These are phyloP conservation scores for Gilbertella persicaria DNA, from an alignment of 371 early-diverging fungal species.

Conservation along the genomic window DNA sequence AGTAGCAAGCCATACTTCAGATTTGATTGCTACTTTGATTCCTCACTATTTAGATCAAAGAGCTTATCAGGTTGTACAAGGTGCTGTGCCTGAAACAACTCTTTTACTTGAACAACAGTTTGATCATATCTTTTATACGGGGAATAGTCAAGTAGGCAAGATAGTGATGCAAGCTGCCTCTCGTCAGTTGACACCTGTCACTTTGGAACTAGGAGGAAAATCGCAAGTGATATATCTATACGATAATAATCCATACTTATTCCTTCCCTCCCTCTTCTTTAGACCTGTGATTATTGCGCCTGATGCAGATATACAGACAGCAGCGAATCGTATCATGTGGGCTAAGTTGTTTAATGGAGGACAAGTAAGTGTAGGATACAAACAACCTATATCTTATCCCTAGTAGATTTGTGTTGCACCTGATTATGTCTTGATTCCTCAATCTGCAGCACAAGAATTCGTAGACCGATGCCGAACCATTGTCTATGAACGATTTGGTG, in stretches of 20 bases:
- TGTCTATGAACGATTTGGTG: conserved; percentile 48
- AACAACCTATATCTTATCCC: neutral
- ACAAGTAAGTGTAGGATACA: conserved; percentile 38
- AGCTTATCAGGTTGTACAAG: conserved; percentile 72
- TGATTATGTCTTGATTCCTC: conserved; percentile 81
- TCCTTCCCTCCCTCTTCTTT: neutral
- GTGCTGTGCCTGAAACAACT: conserved; percentile 75
- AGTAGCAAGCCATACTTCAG: conserved; percentile 69
- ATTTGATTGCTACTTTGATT: conserved; percentile 57
- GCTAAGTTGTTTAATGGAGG: conserved; percentile 82
- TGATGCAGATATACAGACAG: conserved; percentile 63
- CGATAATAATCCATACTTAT: neutral
- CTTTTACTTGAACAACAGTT: conserved; percentile 59
- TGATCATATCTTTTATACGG: conserved; percentile 94
- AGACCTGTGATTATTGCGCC: conserved; percentile 76
- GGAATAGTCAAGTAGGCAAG: conserved; percentile 79
- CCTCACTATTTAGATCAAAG: conserved; percentile 75
- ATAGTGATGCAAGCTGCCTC: conserved; percentile 80
- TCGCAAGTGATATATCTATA: conserved; percentile 30
- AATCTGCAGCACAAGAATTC: conserved; percentile 53
- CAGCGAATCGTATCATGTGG: conserved; percentile 76
- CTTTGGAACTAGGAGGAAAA: conserved; percentile 90
- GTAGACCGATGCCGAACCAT: conserved; percentile 48
- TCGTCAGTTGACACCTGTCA: conserved; percentile 76
- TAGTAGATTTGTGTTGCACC: conserved; percentile 84